These are phyloP conservation scores for Candida maris DNA, from an alignment of 805 yeast species.

Conservation along the genomic window DNA sequence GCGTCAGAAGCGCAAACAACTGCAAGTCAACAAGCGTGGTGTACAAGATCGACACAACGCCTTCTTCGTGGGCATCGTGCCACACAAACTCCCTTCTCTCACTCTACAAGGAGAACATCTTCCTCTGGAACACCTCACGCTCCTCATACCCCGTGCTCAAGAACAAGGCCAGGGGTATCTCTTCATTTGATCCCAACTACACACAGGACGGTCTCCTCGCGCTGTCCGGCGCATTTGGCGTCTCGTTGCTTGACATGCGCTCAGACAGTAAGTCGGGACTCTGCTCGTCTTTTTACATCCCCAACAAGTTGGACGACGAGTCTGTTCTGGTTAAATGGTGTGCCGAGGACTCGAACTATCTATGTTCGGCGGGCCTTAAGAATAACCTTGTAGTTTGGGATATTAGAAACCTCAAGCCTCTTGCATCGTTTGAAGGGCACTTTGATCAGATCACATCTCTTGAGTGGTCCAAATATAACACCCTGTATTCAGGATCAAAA, in stretches of 20 bases:
- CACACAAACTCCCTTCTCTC: conserved; percentile 51
- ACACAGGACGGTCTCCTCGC: conserved; percentile 52
- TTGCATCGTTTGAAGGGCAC: conserved; percentile 55
- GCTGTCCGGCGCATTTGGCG: conserved; percentile 67
- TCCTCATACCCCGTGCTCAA: conserved; percentile 57
- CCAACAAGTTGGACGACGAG: conserved; percentile 28
- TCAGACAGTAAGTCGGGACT: conserved; percentile 31
- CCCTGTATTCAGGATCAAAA: conserved; percentile 53
- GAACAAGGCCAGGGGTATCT: conserved; percentile 47
- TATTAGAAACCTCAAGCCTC: conserved; percentile 53
- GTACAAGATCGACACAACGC: conserved; percentile 35
- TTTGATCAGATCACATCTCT: conserved; percentile 50
- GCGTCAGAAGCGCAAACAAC: conserved; percentile 27
- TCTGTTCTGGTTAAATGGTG: conserved; percentile 61
- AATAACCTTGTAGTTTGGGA: conserved; percentile 67
- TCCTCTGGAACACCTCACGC: conserved; percentile 70
- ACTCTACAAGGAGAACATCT: conserved; percentile 63
- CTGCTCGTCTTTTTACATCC: conserved; percentile 40
- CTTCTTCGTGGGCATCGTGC: conserved; percentile 40
- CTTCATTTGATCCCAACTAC: conserved; percentile 47
- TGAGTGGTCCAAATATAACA: conserved; percentile 47
- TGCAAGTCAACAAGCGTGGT: conserved; percentile 26
- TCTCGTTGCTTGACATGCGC: conserved; percentile 70
- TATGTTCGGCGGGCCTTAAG: conserved; percentile 62
- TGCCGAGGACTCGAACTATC: conserved; percentile 50